Evolutionary conservation across 306 rosid genomes (phyloP), one percentile per base, ranked within the genome.

Genomic region (Lathyrus sativus): DNA sequence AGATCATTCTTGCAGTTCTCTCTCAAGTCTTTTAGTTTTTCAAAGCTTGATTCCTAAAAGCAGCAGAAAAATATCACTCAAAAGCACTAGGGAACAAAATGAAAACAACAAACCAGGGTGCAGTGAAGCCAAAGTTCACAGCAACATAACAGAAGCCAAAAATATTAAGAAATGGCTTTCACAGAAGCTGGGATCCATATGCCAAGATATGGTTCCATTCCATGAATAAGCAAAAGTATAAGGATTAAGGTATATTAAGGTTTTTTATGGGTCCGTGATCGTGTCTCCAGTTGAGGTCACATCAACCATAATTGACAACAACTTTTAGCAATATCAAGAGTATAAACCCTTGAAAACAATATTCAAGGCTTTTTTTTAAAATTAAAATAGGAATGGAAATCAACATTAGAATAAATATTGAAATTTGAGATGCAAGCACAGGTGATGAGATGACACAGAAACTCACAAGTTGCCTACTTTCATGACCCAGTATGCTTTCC

Each of bases 1-100:
- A 90, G 82, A 64, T 83, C 89, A 53, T 38, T 78, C 85, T 88
- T 90, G 97, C 96, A 93, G 72, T 63, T 76, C 77, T 90, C 95
- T 78, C 95, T 90, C 85, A 93, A 58, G 11, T 82, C 84, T 85
- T 82, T 88, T 5, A 90, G 79, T 11, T 54, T 13, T 37, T 76
- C 81, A 75, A 78, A 86, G 58, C 67, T 81, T 65, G 85, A 78
- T 50, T 88, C 91, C 99, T 93, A 89, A 76, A 51, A 75, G 44
- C 56, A 78, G 46, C 43, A 79, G 43, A 68, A 53, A 4, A 60
- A 67, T 58, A 53, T 33, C 19, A 33, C 55, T 59, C 64, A 41
- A 74, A 44, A 44, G 19, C 41, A 43, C 62, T 38, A 44, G 26
- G 39, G 14, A 19, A 39, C 19, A 18, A 66, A 44, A 45, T 45